Conservation (phyloP, 2,329 filamentous ascomycete genomes). For the Monilinia polystroma region DNA sequence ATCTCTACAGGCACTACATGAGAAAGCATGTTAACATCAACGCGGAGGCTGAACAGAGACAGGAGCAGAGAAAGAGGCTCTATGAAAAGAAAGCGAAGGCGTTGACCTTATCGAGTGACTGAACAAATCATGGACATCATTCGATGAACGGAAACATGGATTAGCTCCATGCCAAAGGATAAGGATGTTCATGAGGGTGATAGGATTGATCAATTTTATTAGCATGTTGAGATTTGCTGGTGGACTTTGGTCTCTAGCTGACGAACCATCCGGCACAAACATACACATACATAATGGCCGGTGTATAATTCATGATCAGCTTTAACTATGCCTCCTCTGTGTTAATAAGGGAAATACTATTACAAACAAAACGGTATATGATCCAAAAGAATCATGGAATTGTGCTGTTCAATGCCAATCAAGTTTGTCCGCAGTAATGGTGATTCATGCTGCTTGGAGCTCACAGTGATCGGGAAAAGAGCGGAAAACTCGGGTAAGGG, state of each 20-base stretch:
- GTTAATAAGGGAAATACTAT: not conserved
- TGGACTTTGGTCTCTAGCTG: not conserved
- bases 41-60: constrained; percentile 27
- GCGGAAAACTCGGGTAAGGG: too few relatives aligned
- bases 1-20: constrained; percentile 30
- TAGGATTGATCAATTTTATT: not conserved
- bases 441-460: too few relatives aligned
- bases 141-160: too few relatives aligned
- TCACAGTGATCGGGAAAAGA: too few relatives aligned
- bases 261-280: not conserved
- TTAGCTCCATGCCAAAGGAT: not conserved
- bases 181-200: not conserved
- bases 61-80: constrained; percentile 30
- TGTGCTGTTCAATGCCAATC: too few relatives aligned
- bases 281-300: not conserved
- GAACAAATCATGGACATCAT: not conserved
- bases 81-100: constrained; percentile 26
- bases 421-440: too few relatives aligned
- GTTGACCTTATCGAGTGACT: not conserved
- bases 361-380: too few relatives aligned
- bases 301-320: not conserved
- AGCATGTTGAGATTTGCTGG: not conserved
- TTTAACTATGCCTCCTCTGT: not conserved
- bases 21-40: constrained; percentile 35
- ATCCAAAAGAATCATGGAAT: not conserved